Base-by-base conservation (phyloP, 768 basidiomycete species). In the Exidia glandulosa region DNA sequence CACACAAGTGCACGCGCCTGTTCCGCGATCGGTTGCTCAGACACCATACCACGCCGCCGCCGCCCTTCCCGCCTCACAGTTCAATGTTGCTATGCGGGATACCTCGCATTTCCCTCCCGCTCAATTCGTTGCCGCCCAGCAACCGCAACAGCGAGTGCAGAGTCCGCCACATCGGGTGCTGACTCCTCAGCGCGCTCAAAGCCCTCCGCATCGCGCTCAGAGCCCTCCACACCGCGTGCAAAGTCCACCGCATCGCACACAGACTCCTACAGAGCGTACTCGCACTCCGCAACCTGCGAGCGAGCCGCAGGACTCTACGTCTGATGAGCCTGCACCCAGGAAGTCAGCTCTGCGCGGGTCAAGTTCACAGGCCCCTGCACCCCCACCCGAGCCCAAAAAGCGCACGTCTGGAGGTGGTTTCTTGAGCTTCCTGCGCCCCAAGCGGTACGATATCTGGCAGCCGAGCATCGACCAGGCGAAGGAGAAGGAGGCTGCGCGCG, bases 351-450 rank as follows among this genome's bases (percentile, higher is more conserved):
- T 14, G 6, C 23, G 19, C 6, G 19, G 23, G 16, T 45, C 41
- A 5, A 14, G 41, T 45, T 14, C 41, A 23, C 41, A 45, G 19
- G 41, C 19, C 5, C 12, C 41, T 6, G 19, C 41, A 36, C 34
- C 34, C 10, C 41, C 50, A 2, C 68, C 56, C 6, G 56, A 60
- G 36, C 57, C 60, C 50, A 59, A 63, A 27, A 54, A 57, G 37
- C 41, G 41, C 29, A 10, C 70, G 30, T 76, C 76, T 67, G 75
- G 73, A 61, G 68, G 69, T 36, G 66, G 75, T 13, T 64, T 80
- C 32, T 75, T 81, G 48, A 66, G 67, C 30, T 66, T 72, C 31
- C 74, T 74, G 61, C 68, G 70, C 27, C 71, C 72, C 1, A 63
- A 57, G 9, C 27, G 34, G 23, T 59, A 64, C 58, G 63, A 64